A percentile compares a stretch with the other conserved stretches of the same genome.
phyloP scores from a whole-genome alignment of 2,329 filamentous ascomycete genomes.

The Penicillium sp. region DNA sequence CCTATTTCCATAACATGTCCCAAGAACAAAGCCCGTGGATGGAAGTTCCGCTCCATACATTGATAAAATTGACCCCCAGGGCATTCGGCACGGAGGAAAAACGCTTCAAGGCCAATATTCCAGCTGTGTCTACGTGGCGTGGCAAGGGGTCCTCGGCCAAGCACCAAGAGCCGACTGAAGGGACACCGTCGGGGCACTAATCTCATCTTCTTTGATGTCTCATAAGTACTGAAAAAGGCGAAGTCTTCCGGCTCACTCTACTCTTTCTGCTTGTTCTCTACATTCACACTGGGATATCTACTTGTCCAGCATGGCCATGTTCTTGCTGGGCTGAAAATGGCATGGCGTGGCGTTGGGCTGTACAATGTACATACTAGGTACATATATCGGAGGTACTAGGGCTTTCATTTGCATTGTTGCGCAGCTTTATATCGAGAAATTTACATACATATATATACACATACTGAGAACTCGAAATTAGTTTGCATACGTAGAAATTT shows the following conservation, averaged over 20 bases:
- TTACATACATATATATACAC: neutral
- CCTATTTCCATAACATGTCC: slow-evolving; percentile 97
- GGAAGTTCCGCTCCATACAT: slow-evolving; percentile 91
- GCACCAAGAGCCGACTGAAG: slow-evolving; percentile 44
- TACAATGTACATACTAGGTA: slow-evolving; percentile 7
- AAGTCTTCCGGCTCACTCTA: neutral
- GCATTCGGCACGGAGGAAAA: slow-evolving; percentile 92
- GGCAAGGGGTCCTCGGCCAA: slow-evolving; percentile 90
- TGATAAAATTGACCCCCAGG: slow-evolving; percentile 93
- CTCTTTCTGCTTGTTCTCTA: neutral
- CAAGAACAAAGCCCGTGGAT: slow-evolving; percentile 96
- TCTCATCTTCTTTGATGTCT: neutral
- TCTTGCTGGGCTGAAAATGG: slow-evolving; percentile 5
- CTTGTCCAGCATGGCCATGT: neutral
- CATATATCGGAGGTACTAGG: slow-evolving; percentile 1
- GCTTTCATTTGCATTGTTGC: neutral
- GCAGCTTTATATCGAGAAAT: neutral
- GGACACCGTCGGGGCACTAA: slow-evolving; percentile 9
- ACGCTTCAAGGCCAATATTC: slow-evolving; percentile 83
- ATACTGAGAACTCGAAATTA: neutral
- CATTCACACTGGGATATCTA: neutral
- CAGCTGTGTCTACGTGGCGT: slow-evolving; percentile 93
- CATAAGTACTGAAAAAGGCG: neutral
- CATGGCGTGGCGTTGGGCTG: slow-evolving; percentile 13
- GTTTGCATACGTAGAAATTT: neutral